These are phyloP conservation scores for Apocynum venetum DNA, from an alignment of 257 asterid genomes.

Conservation along the genomic window DNA sequence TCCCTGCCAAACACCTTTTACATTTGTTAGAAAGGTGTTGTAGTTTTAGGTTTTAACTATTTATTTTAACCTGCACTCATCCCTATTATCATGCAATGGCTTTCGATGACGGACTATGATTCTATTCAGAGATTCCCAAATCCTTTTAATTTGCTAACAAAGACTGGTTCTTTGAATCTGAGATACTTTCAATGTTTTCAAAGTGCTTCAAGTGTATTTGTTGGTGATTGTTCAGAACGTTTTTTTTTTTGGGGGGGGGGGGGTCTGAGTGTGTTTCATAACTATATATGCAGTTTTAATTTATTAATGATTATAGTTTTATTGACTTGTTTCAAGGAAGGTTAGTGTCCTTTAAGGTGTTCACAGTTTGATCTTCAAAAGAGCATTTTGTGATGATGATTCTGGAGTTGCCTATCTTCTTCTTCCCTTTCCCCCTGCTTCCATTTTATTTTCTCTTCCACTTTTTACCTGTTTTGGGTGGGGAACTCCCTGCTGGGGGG, in stretches of 20 bases:
- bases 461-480: neutral
- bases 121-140: neutral
- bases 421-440: no score
- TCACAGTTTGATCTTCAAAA: neutral
- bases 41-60: neutral
- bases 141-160: neutral
- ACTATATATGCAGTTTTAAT: neutral
- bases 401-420: neutral
- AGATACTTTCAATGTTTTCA: neutral
- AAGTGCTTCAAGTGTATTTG: neutral
- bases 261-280: neutral
- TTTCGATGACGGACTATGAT: neutral
- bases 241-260: neutral
- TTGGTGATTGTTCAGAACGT: neutral
- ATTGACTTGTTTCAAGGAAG: neutral
- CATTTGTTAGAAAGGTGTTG: neutral
- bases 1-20: neutral
- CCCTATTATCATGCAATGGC: neutral
- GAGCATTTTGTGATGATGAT: neutral
- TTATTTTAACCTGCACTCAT: neutral
- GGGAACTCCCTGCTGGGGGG: neutral
- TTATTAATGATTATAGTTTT: neutral
- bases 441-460: neutral
- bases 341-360: neutral
- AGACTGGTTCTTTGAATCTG: neutral